Percentiles rank a stretch among this genome's conserved stretches.
Conservation (phyloP, 768 basidiomycete species). For the Tulasnella sp. region DNA sequence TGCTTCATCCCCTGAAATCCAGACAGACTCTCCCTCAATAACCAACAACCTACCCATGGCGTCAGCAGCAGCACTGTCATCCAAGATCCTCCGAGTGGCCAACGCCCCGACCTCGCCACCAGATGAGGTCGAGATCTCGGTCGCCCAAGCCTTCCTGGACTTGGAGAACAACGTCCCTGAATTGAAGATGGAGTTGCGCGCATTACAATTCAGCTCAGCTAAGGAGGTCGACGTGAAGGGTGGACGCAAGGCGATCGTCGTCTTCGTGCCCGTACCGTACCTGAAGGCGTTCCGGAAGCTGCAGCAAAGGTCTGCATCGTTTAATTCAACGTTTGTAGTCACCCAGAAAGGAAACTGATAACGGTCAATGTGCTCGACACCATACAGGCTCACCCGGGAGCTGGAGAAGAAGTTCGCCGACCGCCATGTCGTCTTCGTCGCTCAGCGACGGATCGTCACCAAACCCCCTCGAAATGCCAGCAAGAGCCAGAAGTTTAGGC, state of each 20-base stretch:
- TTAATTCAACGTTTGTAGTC: not conserved
- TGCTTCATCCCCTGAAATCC: conserved; percentile 20
- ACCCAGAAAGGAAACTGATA: not conserved
- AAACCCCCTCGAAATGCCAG: conserved; percentile 94
- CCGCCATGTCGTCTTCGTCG: conserved; percentile 98
- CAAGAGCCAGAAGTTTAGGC: conserved; percentile 87
- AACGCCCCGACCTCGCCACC: conserved; percentile 90
- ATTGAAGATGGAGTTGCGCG: conserved; percentile 94
- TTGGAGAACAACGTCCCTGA: conserved; percentile 98
- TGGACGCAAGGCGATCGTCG: conserved; percentile 98
- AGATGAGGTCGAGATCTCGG: conserved; percentile 85
- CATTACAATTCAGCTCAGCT: conserved; percentile 96
- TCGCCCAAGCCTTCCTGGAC: conserved; percentile 96
- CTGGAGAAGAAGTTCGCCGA: conserved; percentile 99
- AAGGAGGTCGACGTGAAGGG: conserved; percentile 99
- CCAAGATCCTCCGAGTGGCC: conserved; percentile 93
- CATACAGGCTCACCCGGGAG: conserved; percentile 87
- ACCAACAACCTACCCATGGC: conserved; percentile 15
- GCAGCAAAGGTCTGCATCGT: conserved; percentile 75
- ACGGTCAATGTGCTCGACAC: not conserved
- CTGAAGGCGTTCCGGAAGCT: conserved; percentile 98
- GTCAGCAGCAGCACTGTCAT: conserved; percentile 31
- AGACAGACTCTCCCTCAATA: not conserved
- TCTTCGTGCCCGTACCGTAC: conserved; percentile 97
- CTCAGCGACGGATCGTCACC: conserved; percentile 96